A percentile compares a stretch with the other conserved stretches of the same genome.
phyloP scores from a whole-genome alignment of 2,329 filamentous ascomycete genomes.

The Monosporascus sp. region DNA sequence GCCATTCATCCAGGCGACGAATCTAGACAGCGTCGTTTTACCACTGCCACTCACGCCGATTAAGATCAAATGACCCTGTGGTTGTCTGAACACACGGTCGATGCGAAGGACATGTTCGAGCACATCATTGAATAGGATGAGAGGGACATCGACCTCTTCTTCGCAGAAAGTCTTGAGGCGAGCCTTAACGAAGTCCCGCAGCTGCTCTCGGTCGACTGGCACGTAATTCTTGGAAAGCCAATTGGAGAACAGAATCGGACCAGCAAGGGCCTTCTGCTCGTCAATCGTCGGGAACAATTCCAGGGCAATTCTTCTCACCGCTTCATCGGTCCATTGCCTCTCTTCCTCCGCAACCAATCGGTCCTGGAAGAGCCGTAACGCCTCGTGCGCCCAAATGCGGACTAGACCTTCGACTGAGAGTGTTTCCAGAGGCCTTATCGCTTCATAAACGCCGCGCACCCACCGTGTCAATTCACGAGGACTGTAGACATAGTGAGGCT shows the following conservation, averaged over 20 bases:
- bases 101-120: constrained; percentile 97
- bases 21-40: constrained; percentile 96
- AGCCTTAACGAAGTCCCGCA: constrained; percentile 96
- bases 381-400: constrained; percentile 97
- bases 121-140: constrained; percentile 99
- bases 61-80: constrained; percentile 94
- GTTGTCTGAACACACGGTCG: constrained; percentile 96
- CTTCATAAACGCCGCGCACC: constrained; percentile 96
- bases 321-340: constrained; percentile 88
- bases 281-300: constrained; percentile 96
- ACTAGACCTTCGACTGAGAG: constrained; percentile 87
- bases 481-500: constrained; percentile 98
- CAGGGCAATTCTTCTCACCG: constrained; percentile 77
- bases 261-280: constrained; percentile 79
- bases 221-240: constrained; percentile 99
- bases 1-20: constrained; percentile 99
- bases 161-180: constrained; percentile 97
- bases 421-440: constrained; percentile 84
- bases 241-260: constrained; percentile 96
- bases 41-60: constrained; percentile 98
- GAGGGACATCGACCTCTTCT: constrained; percentile 95
- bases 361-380: constrained; percentile 93
- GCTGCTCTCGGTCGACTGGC: constrained; percentile 88
- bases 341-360: constrained; percentile 92
- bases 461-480: constrained; percentile 96